Percentiles rank a stretch among this genome's conserved stretches.
phyloP scores from a whole-genome alignment of 2,329 filamentous ascomycete genomes.

The Colletotrichum orbiculare region DNA sequence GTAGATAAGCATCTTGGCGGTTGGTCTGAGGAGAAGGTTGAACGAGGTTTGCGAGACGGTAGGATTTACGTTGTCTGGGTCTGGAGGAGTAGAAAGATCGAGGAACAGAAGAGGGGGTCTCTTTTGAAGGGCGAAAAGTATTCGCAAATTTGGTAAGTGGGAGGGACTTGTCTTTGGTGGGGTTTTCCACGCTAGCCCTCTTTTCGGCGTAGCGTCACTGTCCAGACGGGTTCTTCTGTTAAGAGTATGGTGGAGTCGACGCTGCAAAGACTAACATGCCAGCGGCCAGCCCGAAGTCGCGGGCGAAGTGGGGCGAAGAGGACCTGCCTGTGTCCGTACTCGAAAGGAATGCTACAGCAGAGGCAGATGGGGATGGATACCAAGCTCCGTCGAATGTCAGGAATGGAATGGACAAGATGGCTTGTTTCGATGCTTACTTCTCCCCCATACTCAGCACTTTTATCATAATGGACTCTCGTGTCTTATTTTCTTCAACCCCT shows the following conservation, averaged over 20 bases:
- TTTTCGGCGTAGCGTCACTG: slow-evolving; percentile 10
- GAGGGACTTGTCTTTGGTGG: slow-evolving; percentile 39
- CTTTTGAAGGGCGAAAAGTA: slow-evolving; percentile 37
- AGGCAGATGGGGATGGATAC: no score
- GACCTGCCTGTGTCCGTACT: slow-evolving; percentile 14
- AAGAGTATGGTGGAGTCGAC: not conserved
- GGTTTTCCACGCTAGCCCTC: slow-evolving; percentile 37
- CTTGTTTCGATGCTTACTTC: no score
- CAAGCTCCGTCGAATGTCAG: no score
- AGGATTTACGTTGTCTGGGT: slow-evolving; percentile 33
- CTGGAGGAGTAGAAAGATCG: slow-evolving; percentile 22
- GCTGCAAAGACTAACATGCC: slow-evolving; percentile 3
- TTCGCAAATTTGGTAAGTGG: slow-evolving; percentile 39
- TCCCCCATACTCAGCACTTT: no score
- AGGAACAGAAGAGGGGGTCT: slow-evolving; percentile 25
- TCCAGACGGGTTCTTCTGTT: slow-evolving; percentile 15
- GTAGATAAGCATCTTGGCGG: slow-evolving; percentile 79
- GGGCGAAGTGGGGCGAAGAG: slow-evolving; percentile 14
- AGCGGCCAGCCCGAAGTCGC: slow-evolving; percentile 22
- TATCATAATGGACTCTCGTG: no score
- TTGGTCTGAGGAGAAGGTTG: slow-evolving; percentile 46
- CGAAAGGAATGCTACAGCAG: slow-evolving; percentile 7
- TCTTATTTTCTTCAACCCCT: no score
- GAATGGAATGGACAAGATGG: no score
- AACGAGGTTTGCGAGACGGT: slow-evolving; percentile 38